Evolutionary conservation across 306 rosid species (phyloP).

Genomic region (Abrus pulchellus): DNA sequence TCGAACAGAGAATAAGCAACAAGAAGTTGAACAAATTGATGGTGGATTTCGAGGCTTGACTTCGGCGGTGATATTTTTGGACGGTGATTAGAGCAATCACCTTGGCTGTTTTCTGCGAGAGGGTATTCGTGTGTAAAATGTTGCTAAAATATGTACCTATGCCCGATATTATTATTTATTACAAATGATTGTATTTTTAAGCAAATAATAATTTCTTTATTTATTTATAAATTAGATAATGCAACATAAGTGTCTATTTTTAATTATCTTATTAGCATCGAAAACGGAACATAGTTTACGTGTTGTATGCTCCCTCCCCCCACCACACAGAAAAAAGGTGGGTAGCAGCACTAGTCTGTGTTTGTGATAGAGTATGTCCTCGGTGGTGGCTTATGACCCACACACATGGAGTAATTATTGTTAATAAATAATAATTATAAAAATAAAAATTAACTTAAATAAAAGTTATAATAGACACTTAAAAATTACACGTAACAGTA

Average conservation of each 20-base stretch:
- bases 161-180: constrained; percentile 9
- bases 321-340: too few species aligned
- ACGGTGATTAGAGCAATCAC: constrained; percentile 31
- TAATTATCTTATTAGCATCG: neutral
- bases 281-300: neutral
- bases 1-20: constrained; percentile 81
- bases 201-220: constrained; percentile 42
- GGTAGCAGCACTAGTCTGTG: too few species aligned
- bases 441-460: too few species aligned
- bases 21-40: constrained; percentile 85
- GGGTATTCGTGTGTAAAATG: constrained; percentile 31
- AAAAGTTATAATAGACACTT: too few species aligned
- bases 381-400: too few species aligned
- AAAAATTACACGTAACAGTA: too few species aligned
- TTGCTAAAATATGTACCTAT: constrained; percentile 39
- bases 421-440: too few species aligned
- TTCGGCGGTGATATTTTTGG: constrained; percentile 17
- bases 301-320: neutral
- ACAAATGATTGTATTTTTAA: constrained; percentile 31
- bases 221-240: constrained; percentile 7
- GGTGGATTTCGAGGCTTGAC: constrained; percentile 64
- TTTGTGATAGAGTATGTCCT: neutral
- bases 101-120: constrained; percentile 29
- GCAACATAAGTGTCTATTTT: neutral
- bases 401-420: too few species aligned